These are phyloP conservation scores for Aegilops sharonensis DNA, from an alignment of 176 grass and related monocot genomes.

Conservation along the genomic window DNA sequence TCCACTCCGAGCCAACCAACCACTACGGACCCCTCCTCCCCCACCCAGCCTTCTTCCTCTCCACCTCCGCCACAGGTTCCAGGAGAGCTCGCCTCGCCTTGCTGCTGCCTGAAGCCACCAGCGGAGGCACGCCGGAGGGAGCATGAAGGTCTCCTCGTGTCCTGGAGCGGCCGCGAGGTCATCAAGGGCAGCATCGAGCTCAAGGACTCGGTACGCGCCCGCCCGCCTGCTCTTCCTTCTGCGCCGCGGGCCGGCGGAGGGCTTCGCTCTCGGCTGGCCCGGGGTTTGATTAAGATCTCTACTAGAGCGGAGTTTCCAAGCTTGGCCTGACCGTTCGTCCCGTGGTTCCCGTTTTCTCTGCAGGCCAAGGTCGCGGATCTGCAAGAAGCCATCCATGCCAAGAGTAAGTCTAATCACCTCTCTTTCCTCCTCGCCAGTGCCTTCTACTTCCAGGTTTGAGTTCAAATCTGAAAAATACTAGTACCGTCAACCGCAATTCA, in stretches of 20 bases:
- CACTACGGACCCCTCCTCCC: neutral
- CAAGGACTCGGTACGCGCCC: slow-evolving; percentile 41
- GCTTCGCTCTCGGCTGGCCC: too few relatives aligned
- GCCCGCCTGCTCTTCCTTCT: too few relatives aligned
- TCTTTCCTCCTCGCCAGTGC: neutral
- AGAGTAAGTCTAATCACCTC: slow-evolving; percentile 38
- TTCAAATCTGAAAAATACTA: neutral
- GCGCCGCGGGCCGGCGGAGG: too few relatives aligned
- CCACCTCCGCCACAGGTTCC: neutral
- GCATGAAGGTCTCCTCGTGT: slow-evolving; percentile 77
- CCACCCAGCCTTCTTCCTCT: neutral
- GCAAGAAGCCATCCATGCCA: slow-evolving; percentile 68
- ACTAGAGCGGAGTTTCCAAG: too few relatives aligned
- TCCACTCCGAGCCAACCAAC: too few relatives aligned
- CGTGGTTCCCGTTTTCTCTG: neutral
- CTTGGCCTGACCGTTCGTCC: too few relatives aligned
- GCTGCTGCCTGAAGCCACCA: neutral
- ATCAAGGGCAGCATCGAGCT: slow-evolving; percentile 88
- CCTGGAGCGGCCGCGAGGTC: slow-evolving; percentile 73
- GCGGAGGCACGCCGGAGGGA: neutral
- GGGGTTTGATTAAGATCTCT: neutral
- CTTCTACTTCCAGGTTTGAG: neutral
- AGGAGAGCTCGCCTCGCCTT: neutral
- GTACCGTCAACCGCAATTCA: too few relatives aligned
- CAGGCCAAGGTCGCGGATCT: slow-evolving; percentile 97